phyloP scores from a whole-genome alignment of 2,329 filamentous ascomycete genomes.

The Cryphonectria nitschkei region DNA sequence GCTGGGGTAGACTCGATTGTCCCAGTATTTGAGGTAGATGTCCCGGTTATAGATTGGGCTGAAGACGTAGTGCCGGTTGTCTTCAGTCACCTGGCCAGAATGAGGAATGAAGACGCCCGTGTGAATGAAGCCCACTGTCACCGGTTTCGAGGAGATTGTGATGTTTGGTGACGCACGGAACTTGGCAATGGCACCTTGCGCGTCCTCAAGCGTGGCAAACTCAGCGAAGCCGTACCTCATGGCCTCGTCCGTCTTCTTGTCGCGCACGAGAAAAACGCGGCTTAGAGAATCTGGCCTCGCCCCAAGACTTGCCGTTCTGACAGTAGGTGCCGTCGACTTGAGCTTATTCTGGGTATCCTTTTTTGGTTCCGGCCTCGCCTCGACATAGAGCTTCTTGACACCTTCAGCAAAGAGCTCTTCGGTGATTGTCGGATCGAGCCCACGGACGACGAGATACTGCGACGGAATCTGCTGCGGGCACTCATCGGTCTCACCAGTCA shows the following conservation, averaged over 20 bases:
- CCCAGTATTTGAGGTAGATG: conserved; percentile 75
- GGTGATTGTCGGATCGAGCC: conserved; percentile 69
- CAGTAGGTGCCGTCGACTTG: conserved; percentile 61
- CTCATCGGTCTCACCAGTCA: conserved; percentile 50
- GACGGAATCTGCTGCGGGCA: conserved; percentile 60
- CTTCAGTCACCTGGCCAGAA: conserved; percentile 58
- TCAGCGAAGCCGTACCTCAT: conserved; percentile 86
- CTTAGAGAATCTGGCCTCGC: conserved; percentile 75
- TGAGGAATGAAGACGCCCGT: conserved; percentile 84
- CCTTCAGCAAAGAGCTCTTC: conserved; percentile 75
- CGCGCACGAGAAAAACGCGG: conserved; percentile 76
- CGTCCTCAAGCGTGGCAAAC: conserved; percentile 76
- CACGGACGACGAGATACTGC: conserved; percentile 76
- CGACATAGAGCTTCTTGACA: conserved; percentile 71
- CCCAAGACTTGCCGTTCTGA: conserved; percentile 64
- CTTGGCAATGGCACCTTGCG: conserved; percentile 72
- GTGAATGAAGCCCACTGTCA: conserved; percentile 75
- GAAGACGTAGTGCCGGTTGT: conserved; percentile 68
- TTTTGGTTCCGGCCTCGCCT: conserved; percentile 49
- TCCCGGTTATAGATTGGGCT: conserved; percentile 69
- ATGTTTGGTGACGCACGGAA: conserved; percentile 75
- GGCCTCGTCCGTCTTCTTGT: conserved; percentile 70
- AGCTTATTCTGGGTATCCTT: conserved; percentile 53
- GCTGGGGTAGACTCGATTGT: conserved; percentile 72
- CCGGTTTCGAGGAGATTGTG: conserved; percentile 74